Base-by-base conservation (phyloP, 106 monocot genomes). In the Dendrobium nobile region DNA sequence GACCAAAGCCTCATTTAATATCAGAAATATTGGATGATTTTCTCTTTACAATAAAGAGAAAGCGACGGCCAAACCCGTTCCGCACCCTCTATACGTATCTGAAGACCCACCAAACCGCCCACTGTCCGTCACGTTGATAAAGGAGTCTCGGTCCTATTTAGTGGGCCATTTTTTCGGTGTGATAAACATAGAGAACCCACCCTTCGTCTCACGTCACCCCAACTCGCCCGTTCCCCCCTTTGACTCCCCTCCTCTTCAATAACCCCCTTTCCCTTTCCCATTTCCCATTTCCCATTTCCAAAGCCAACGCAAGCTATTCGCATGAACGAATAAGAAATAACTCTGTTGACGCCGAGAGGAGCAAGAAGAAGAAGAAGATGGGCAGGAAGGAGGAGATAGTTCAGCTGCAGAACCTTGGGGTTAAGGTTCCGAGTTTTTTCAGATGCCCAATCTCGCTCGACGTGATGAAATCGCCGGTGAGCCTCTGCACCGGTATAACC, bases 391-490 rank as follows among this genome's bases (percentile, higher is more conserved):
- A 74, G 43, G 74, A 74, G 41, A 41, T 37, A 2, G 43, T 18
- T 43, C 19, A 43, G 74, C 5, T 20, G 2, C 74, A 19, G 75
- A 55, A 26, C 41, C n/a, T 93, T 65, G 77, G 86, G 64, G 85
- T 91, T 82, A 89, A 94, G 70, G 77, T 91, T 19, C 94, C 94
- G 33, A 90, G 81, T 85, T 84, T 83, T 64, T 95, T 95, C 88
- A 86, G 88, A 44, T 95, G 95, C 84, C 95, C 95, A 2, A 95
- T 95, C 54, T 95, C 95, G 13, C 85, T 95, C 48, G 95, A 95
- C 73, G 88, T 95, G 20, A 95, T 92, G 95, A 82, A 83, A 54
- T 95, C 91, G 24, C 94, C 94, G 6, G 95, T 95, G 19, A 95
- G 92, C 77, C 88, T 95, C 61, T 90, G 85, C 85, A 95, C 95